Conservation (phyloP, 371 early-diverging fungal species). For the Entomophthora muscae region DNA sequence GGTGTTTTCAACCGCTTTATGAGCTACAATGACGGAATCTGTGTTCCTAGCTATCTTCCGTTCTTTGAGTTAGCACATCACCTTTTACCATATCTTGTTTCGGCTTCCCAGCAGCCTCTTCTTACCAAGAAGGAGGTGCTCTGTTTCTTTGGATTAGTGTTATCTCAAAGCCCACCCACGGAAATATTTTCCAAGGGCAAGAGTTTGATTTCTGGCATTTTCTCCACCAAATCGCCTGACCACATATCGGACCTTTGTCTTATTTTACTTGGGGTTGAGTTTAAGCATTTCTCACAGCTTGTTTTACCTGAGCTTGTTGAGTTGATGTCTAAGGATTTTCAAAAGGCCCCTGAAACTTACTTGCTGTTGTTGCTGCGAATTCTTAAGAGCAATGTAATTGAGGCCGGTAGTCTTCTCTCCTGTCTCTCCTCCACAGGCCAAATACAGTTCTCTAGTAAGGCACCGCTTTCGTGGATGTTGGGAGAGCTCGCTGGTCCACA, state of each 20-base stretch:
- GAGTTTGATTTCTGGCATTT: neutral
- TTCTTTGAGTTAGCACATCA: neutral
- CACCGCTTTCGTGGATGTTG: neutral
- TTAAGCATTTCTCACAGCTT: neutral
- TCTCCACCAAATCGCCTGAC: neutral
- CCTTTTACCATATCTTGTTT: neutral
- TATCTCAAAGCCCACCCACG: neutral
- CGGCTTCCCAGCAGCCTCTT: neutral
- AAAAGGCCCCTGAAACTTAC: neutral
- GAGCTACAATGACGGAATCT: neutral
- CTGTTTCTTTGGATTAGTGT: neutral
- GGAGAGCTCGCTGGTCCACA: neutral
- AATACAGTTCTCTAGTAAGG: neutral
- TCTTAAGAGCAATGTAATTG: neutral
- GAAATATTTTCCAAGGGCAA: neutral
- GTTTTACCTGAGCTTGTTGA: slow-evolving; percentile 2
- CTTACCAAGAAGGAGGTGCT: neutral
- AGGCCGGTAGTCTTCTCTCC: neutral
- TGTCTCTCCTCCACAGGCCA: neutral
- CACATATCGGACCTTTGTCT: neutral
- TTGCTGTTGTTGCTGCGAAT: neutral
- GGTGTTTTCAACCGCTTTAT: neutral
- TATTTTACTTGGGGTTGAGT: neutral
- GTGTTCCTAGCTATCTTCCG: neutral
- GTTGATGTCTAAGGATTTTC: neutral